These are phyloP conservation scores for Phytophthora sp. DNA, from an alignment of 352 stramenopile genomes.

Conservation along the genomic window DNA sequence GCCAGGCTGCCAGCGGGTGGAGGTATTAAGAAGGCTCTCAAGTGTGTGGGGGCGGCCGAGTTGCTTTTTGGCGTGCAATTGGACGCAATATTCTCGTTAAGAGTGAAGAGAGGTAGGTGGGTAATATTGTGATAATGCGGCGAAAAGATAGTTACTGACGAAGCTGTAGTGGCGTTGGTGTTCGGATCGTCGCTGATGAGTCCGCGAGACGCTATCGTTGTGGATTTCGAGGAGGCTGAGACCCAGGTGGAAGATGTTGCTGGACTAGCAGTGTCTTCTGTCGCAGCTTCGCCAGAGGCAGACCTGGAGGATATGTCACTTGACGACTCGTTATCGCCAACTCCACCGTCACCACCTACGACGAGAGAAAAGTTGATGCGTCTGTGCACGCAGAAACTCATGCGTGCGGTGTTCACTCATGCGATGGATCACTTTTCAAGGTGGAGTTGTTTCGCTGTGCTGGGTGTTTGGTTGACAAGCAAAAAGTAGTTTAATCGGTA, in stretches of 20 bases:
- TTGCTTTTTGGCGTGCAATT: constrained; percentile 40
- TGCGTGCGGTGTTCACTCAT: constrained; percentile 53
- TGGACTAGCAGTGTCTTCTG: no score
- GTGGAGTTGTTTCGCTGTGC: constrained; percentile 16
- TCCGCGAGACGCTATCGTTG: constrained; percentile 54
- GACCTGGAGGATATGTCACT: constrained; percentile 25
- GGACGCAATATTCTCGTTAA: constrained; percentile 41
- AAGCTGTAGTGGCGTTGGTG: constrained; percentile 55
- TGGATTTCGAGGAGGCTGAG: constrained; percentile 48
- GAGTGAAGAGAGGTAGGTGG: constrained; percentile 40
- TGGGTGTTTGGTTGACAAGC: neutral
- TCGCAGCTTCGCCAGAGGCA: constrained; percentile 11
- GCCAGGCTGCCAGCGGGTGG: constrained; percentile 37
- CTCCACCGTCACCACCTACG: constrained; percentile 10
- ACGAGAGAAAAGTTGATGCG: constrained; percentile 42
- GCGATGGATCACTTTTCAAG: constrained; percentile 45
- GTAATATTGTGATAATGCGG: neutral
- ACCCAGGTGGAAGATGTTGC: neutral
- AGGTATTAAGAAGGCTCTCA: constrained; percentile 54
- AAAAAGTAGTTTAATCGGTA: constrained; percentile 1
- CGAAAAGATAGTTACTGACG: constrained; percentile 6
- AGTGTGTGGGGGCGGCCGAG: constrained; percentile 49
- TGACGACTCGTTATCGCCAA: constrained; percentile 11
- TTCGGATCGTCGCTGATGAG: constrained; percentile 63
- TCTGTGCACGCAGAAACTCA: constrained; percentile 71